Conservation (phyloP, 139 green algal species). For the Mesotaenium endlicherianum region DNA sequence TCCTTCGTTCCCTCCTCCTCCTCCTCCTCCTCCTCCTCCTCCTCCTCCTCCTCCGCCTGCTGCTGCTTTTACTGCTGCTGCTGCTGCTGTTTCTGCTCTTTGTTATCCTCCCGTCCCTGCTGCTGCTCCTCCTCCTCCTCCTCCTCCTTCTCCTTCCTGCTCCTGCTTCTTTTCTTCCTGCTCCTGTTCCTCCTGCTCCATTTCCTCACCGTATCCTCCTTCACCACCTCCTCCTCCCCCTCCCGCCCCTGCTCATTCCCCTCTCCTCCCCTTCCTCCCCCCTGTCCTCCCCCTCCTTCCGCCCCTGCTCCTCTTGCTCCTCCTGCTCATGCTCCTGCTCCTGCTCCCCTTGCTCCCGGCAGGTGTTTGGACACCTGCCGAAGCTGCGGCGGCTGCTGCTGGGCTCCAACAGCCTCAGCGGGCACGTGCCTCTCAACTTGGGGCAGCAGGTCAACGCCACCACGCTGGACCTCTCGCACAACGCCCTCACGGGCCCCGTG, state of each 20-base stretch:
- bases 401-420: not conserved
- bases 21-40: not conserved
- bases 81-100: not conserved
- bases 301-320: not conserved
- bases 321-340: not conserved
- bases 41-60: not conserved
- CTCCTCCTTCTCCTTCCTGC: not conserved
- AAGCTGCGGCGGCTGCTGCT: too few relatives aligned
- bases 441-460: not conserved
- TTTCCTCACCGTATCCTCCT: not conserved
- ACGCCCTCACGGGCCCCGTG: slow-evolving; percentile 1
- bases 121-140: not conserved
- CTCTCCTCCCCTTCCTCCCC: not conserved
- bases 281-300: not conserved
- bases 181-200: not conserved
- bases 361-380: too few relatives aligned
- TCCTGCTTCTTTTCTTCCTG: not conserved
- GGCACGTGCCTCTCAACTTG: not conserved
- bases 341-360: not conserved
- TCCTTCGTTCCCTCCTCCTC: not conserved
- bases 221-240: not conserved
- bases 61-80: not conserved
- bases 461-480: slow-evolving; percentile 33
- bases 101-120: not conserved
- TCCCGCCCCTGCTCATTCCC: not conserved